Evolutionary conservation across 345 rosid species (phyloP), one percentile per base, ranked within the genome.

Genomic region (Pugionium dolabratum): DNA sequence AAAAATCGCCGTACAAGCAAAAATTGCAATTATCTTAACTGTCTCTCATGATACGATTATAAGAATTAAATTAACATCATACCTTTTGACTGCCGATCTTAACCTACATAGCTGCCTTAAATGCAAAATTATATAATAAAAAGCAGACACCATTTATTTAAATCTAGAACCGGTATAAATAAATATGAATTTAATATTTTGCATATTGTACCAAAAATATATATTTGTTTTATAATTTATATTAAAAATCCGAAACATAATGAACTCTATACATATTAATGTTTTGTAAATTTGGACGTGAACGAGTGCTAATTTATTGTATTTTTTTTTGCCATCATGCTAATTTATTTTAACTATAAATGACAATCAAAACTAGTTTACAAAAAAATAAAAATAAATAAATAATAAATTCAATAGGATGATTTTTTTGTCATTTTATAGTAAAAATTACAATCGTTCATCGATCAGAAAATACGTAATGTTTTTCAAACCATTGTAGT

Each of bases 31-130:
- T 42, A 29, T 64, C 10, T 59, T 10, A 64, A 54, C 7, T 39
- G 28, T 35, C 45, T 35, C 4, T 62, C 62, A 35, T 29, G 5
- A 30, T 36, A 71, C 47, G 44, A 71, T 70, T 55, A 4, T 37
- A 39, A 7, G 2, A 63, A 47, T 5, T 33, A 47, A 40, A 31
- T 10, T 32, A 48, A 32, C 45, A 63, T 7, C 59, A 32, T 33
- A 32, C 58, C 47, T 70, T 58, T 53, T 70, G 62, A 61, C 67
- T 67, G 6, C 32, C 33, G 29, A 52, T n/a, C 44, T 40, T 40
- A 40, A 41, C 40, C 6, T 48, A 31, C 60, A n/a, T 59, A 48
- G 67, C 10, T 59, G 59, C 4, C 31, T 30, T 46, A 11, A 10
- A 37, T 36, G 27, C 25, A 40, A 56, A 56, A 25, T n/a, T 11